Evolutionary conservation across 306 rosid species (phyloP).

Genomic region (Pueraria montana): DNA sequence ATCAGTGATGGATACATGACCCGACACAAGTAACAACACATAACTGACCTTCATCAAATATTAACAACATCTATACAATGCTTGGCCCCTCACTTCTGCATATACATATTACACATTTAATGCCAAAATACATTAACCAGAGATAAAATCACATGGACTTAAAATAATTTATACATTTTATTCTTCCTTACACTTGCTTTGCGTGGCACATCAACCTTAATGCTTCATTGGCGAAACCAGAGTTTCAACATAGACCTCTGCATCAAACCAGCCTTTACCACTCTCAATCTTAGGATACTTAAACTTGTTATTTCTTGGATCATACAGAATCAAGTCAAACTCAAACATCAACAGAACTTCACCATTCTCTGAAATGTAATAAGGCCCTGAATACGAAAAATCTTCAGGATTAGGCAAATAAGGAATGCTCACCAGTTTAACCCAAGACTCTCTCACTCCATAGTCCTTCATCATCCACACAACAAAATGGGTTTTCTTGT

Average conservation of each 20-base stretch:
- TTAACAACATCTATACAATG: slow-evolving; percentile 39
- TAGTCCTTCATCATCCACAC: slow-evolving; percentile 63
- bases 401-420: slow-evolving; percentile 63
- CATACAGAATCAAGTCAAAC: slow-evolving; percentile 60
- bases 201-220: slow-evolving; percentile 7
- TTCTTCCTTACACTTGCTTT: slow-evolving; percentile 30
- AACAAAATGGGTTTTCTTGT: slow-evolving; percentile 55
- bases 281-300: slow-evolving; percentile 59
- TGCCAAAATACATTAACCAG: slow-evolving; percentile 33
- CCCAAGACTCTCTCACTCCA: slow-evolving; percentile 58
- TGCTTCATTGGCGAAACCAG: slow-evolving; percentile 58
- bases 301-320: slow-evolving; percentile 51
- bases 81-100: slow-evolving; percentile 40
- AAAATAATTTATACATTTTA: slow-evolving; percentile 42
- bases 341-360: slow-evolving; percentile 62
- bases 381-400: slow-evolving; percentile 60
- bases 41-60: slow-evolving; percentile 22
- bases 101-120: slow-evolving; percentile 40
- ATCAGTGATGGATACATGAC: background rate
- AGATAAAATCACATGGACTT: background rate
- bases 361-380: slow-evolving; percentile 55
- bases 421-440: slow-evolving; percentile 59
- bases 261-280: slow-evolving; percentile 73
- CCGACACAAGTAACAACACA: slow-evolving; percentile 6
- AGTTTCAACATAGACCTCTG: slow-evolving; percentile 62